phyloP scores from a whole-genome alignment of 2,329 filamentous ascomycete species.

The Ceratocystis variospora region DNA sequence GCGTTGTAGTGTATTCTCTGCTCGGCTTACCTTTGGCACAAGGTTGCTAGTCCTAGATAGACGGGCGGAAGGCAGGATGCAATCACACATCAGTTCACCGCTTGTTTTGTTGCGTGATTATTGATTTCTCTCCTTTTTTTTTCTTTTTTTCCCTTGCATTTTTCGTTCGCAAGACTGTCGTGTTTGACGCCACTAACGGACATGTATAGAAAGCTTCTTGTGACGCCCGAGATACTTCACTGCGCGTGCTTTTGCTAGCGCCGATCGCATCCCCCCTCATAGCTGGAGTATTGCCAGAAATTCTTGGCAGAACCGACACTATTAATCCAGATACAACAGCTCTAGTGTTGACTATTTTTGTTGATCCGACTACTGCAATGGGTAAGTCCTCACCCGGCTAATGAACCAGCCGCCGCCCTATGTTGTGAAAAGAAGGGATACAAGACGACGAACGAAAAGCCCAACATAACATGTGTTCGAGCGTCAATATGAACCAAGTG shows the following conservation, averaged over 20 bases:
- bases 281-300: background rate
- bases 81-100: background rate
- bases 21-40: background rate
- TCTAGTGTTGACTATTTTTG: background rate
- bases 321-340: background rate
- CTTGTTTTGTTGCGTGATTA: background rate
- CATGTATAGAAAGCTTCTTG: constrained; percentile 6
- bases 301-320: background rate
- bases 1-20: background rate
- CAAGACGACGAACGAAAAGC: background rate
- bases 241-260: background rate
- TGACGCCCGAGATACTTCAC: background rate
- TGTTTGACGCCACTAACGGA: constrained; percentile 12
- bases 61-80: background rate
- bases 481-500: background rate
- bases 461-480: background rate
- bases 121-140: background rate
- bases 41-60: background rate
- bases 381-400: background rate
- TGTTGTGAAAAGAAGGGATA: background rate
- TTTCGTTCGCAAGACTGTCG: background rate
- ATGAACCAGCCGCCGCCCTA: background rate
- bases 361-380: background rate
- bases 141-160: background rate
- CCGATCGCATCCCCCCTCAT: background rate